Conservation (phyloP, 2,329 filamentous ascomycete genomes). For the Colletotrichum kahawae region DNA sequence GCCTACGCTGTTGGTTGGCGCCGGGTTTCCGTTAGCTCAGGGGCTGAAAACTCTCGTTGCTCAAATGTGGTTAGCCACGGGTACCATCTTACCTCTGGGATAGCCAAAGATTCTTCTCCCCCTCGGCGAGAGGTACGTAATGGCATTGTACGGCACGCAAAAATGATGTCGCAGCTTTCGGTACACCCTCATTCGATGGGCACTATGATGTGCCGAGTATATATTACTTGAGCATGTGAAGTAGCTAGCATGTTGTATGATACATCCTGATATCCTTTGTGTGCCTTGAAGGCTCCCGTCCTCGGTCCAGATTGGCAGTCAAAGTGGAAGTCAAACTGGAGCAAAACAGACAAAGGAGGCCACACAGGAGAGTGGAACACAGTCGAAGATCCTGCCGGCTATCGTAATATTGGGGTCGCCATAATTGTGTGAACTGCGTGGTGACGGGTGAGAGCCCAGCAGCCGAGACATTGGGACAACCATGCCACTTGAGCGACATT, state of each 20-base stretch:
- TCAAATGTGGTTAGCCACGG: neutral
- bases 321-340: neutral
- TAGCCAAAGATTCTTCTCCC: neutral
- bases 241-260: neutral
- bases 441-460: neutral
- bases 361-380: neutral
- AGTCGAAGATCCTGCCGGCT: neutral
- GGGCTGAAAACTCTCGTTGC: neutral
- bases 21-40: neutral
- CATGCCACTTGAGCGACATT: neutral
- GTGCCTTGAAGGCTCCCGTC: neutral
- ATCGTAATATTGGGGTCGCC: neutral
- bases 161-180: neutral
- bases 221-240: neutral
- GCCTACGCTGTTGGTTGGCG: neutral
- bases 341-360: neutral
- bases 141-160: neutral
- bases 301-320: neutral
- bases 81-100: neutral
- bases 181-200: neutral
- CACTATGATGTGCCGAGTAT: neutral
- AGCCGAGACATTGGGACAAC: conserved; percentile 9
- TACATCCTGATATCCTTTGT: neutral
- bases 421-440: neutral
- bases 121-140: neutral